Base-by-base conservation (phyloP, 805 yeast genomes). In the Wickerhamiella qilinensis region DNA sequence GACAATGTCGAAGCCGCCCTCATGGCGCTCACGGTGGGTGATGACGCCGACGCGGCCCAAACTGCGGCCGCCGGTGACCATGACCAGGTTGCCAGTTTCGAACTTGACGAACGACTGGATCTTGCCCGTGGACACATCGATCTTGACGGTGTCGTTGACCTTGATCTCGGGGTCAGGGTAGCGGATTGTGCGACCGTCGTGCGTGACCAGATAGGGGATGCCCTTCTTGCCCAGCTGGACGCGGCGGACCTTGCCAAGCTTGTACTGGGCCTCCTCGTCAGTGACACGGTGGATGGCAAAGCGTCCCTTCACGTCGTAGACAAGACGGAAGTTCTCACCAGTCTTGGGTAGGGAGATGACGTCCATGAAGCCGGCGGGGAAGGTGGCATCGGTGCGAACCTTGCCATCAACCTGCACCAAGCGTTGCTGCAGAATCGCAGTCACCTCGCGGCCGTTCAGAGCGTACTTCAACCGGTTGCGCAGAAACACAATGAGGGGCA, bases 311-410 rank as follows among this genome's bases (percentile, higher is more conserved):
- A 84, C 77, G 65, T 88, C 98, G 77, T 85, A 88, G 61, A 88
- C 80, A 64, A 88, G 81, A 76, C 98, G 86, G 84, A 88, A 88
- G 88, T 88, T 79, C 74, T 88, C 98, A 69, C 85, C 84, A 69
- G 98, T 88, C 64, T 94, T 94, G 65, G 88, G 97, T 62, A 88
- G 73, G 54, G 94, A 57, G 70, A 88, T 84, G 57, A 91, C 97
- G 66, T 88, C 98, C 97, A 86, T 86, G 83, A 91, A 88, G 62
- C 98, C 98, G 63, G 97, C 81, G 67, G 98, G 98, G 94, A 64
- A 88, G 54, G 97, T 91, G 52, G 94, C 65, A 68, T 91, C 97
- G 57, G 98, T 88, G 84, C 97, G 86, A 58, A 88, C 96, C 77
- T 88, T 88, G 67, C 93, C 94, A 67, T 88, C 98, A 57, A 91